Conservation (phyloP, 805 yeast species). For the Schwanniomyces vanrijiae region DNA sequence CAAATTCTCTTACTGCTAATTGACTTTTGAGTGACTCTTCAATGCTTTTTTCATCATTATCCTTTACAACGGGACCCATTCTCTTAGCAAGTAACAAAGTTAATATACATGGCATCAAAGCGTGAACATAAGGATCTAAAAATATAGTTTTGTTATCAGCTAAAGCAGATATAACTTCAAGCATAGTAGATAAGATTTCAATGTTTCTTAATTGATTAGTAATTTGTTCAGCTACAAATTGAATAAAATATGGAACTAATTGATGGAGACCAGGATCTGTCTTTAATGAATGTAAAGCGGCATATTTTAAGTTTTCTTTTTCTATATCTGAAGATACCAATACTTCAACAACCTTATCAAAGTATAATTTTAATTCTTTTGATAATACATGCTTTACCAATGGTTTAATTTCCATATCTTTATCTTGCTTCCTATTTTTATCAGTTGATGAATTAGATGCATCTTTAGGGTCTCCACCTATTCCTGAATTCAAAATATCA, state of each 20-base stretch:
- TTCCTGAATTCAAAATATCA: constrained; percentile 35
- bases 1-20: constrained; percentile 78
- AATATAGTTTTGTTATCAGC: constrained; percentile 81
- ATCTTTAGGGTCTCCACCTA: constrained; percentile 13
- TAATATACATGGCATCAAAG: constrained; percentile 93
- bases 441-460: constrained; percentile 10
- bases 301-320: constrained; percentile 61
- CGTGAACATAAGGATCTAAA: constrained; percentile 93
- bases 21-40: constrained; percentile 33
- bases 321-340: constrained; percentile 57
- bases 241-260: constrained; percentile 92
- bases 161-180: constrained; percentile 84
- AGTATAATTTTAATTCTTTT: constrained; percentile 89
- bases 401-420: constrained; percentile 72
- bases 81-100: constrained; percentile 87
- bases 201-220: constrained; percentile 81
- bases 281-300: constrained; percentile 81
- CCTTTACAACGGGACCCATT: constrained; percentile 58
- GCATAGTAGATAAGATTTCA: constrained; percentile 72
- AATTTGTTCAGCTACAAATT: constrained; percentile 92
- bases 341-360: constrained; percentile 85
- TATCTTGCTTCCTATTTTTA: constrained; percentile 33
- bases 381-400: constrained; percentile 93
- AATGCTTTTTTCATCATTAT: constrained; percentile 29
- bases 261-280: constrained; percentile 97